phyloP scores from a whole-genome alignment of 805 yeast genomes.

The Saccharomyces paradoxus region DNA sequence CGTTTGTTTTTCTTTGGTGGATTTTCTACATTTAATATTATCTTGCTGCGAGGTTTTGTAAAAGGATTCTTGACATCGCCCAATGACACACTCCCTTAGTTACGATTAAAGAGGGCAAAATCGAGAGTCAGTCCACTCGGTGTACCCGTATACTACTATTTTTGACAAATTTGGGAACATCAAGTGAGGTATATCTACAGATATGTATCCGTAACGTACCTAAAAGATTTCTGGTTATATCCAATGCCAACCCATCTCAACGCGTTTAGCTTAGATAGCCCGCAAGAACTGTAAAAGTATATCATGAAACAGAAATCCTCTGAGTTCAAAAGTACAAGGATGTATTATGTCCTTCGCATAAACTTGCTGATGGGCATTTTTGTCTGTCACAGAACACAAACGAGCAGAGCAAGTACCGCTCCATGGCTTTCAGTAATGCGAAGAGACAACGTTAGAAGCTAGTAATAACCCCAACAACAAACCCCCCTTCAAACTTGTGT shows the following conservation, averaged over 20 bases:
- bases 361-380: not conserved
- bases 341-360: not conserved
- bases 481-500: not conserved
- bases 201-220: not conserved
- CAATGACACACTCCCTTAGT: not conserved
- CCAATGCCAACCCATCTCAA: not conserved
- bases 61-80: not conserved
- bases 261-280: not conserved
- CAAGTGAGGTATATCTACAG: not conserved
- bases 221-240: not conserved
- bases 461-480: not conserved
- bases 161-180: not conserved
- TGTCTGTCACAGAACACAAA: not conserved
- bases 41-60: not conserved
- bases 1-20: not conserved
- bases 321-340: not conserved
- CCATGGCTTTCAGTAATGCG: no score
- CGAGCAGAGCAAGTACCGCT: not conserved
- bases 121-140: not conserved
- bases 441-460: not conserved
- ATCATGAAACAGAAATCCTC: not conserved
- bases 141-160: not conserved
- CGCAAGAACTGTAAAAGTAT: not conserved
- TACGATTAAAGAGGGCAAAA: not conserved
- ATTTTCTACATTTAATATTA: not conserved